A percentile compares a stretch with the other conserved stretches of the same genome.
Evolutionary conservation across 257 asterid genomes (phyloP).

Genomic region (Solanum tacnaense): DNA sequence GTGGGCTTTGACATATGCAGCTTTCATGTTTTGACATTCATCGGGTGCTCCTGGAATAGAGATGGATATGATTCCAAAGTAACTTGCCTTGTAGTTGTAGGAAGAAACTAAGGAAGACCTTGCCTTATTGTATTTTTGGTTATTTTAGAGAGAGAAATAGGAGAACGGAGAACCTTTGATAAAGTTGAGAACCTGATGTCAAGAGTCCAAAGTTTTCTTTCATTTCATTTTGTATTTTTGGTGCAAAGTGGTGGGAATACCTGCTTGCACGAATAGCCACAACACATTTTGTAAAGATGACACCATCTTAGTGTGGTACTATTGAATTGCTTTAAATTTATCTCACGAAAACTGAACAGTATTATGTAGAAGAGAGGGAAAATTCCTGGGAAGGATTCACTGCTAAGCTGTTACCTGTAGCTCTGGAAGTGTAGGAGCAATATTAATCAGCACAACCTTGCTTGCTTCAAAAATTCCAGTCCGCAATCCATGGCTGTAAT

Average conservation of each 20-base stretch:
- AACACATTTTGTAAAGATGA: neutral
- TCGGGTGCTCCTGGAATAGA: neutral
- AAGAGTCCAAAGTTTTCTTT: neutral
- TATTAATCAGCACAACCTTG: conserved; percentile 73
- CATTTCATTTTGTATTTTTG: neutral
- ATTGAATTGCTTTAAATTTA: neutral
- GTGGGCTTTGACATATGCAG: neutral
- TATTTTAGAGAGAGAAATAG: neutral
- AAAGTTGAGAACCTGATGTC: neutral
- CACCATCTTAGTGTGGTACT: neutral
- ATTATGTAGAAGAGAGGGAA: neutral
- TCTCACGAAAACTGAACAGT: neutral
- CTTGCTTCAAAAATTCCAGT: conserved; percentile 95
- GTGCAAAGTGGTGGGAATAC: neutral
- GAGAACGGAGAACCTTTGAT: neutral
- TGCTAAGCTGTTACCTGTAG: conserved; percentile 51
- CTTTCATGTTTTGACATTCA: neutral
- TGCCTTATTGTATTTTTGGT: neutral
- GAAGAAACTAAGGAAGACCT: neutral
- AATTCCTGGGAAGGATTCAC: neutral
- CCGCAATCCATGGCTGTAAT: conserved; percentile 84
- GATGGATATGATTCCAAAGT: neutral
- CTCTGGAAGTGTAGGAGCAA: conserved; percentile 93
- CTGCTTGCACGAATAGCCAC: neutral
- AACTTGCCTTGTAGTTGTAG: neutral